These are phyloP conservation scores for Nakazawaea laoshanensis DNA, from an alignment of 805 yeast species.

Conservation along the genomic window DNA sequence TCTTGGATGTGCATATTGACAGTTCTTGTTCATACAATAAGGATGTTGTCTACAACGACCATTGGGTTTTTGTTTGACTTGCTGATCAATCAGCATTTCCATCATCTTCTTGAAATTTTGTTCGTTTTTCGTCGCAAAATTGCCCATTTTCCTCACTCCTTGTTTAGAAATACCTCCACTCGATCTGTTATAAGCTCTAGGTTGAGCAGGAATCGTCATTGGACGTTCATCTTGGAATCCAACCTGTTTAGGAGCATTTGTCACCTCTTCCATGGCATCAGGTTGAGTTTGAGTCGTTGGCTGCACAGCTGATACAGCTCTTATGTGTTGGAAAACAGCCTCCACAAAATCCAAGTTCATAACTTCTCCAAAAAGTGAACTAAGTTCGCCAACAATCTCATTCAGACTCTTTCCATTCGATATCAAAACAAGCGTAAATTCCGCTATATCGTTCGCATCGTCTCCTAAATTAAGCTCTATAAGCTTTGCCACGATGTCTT, in stretches of 20 bases:
- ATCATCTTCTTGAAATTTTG: slow-evolving; percentile 33
- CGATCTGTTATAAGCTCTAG: slow-evolving; percentile 14
- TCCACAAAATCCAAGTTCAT: slow-evolving; percentile 51
- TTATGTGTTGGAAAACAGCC: slow-evolving; percentile 48
- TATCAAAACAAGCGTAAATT: slow-evolving; percentile 62
- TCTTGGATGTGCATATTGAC: slow-evolving; percentile 76
- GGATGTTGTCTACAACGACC: slow-evolving; percentile 70
- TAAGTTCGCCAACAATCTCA: slow-evolving; percentile 53
- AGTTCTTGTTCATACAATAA: slow-evolving; percentile 55
- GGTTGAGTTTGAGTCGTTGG: slow-evolving; percentile 6
- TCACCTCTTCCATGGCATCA: slow-evolving; percentile 12
- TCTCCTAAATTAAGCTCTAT: slow-evolving; percentile 34
- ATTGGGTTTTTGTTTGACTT: slow-evolving; percentile 35
- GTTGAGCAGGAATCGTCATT: slow-evolving; percentile 15
- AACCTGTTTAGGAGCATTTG: slow-evolving; percentile 12
- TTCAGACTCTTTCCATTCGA: slow-evolving; percentile 56
- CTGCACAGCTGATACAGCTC: slow-evolving; percentile 12
- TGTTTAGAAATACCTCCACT: slow-evolving; percentile 20
- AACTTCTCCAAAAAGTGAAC: slow-evolving; percentile 51
- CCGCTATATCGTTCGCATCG: slow-evolving; percentile 59
- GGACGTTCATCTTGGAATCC: slow-evolving; percentile 3
- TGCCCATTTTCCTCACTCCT: slow-evolving; percentile 11
- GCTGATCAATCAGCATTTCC: slow-evolving; percentile 15
- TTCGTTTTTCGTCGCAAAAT: slow-evolving; percentile 28
- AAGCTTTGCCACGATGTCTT: slow-evolving; percentile 31